A percentile compares a stretch with the other conserved stretches of the same genome.
These are phyloP conservation scores for Ilyonectria robusta DNA, from an alignment of 2,329 filamentous ascomycete species.

Conservation along the genomic window DNA sequence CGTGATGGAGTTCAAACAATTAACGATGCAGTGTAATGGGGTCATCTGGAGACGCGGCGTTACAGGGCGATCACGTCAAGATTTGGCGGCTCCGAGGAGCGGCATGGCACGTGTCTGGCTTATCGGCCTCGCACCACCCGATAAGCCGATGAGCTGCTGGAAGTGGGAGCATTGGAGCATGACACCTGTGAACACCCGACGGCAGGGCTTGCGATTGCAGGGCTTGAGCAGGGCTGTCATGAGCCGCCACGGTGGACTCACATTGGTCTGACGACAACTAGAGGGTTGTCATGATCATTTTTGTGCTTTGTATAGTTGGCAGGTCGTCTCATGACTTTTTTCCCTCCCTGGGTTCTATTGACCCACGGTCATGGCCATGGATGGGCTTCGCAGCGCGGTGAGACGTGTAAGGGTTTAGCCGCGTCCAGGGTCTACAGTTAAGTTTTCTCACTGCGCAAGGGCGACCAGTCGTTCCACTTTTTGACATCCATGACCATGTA, in stretches of 20 bases:
- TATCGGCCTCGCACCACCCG: conserved; percentile 36
- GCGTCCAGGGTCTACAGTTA: neutral
- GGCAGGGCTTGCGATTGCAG: neutral
- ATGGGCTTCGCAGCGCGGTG: neutral
- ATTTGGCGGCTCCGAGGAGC: conserved; percentile 38
- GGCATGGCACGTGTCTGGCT: conserved; percentile 43
- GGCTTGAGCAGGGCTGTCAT: neutral
- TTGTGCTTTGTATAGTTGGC: neutral
- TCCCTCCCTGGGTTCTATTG: neutral
- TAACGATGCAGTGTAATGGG: conserved; percentile 34
- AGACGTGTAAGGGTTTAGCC: neutral
- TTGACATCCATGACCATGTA: too few relatives aligned
- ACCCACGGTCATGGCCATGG: neutral
- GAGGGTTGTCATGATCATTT: conserved; percentile 21
- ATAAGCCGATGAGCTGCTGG: conserved; percentile 29
- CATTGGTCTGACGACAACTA: conserved; percentile 17
- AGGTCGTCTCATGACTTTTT: neutral
- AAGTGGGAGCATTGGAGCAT: conserved; percentile 3
- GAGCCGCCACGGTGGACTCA: conserved; percentile 14
- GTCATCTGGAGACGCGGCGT: conserved; percentile 38
- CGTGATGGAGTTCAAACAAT: conserved; percentile 34
- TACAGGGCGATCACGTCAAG: conserved; percentile 46
- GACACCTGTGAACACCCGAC: neutral
- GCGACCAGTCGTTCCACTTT: too few relatives aligned
- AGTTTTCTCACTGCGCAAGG: too few relatives aligned